Evolutionary conservation across 164 flowering plant species (phyloP), one percentile per base, ranked within the genome.

Genomic region (Kingdonia uniflora): DNA sequence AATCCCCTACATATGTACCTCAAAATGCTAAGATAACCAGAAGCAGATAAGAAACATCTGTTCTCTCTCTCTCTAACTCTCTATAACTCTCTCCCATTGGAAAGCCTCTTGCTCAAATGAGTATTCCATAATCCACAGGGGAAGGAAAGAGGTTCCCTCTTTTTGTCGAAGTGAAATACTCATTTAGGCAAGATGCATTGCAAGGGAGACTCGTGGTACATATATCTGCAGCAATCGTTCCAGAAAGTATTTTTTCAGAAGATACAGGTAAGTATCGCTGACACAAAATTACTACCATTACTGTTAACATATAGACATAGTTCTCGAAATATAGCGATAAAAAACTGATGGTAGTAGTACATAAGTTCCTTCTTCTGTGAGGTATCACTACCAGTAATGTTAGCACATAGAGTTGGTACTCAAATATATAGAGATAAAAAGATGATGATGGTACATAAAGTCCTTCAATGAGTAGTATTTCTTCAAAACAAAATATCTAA

Each of bases 101-200:
- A 58, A 67, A 25, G 66, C 70, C 52, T 65, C 74, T 72, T 69
- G 74, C 74, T 69, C 72, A 75, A 75, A 71, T 71, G 76, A 69
- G 79, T 66, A 71, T 71, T 75, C 70, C 76, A 66, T 51, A 39
- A 25, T 46, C 21, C 42, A 42, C 46, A 24, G 33, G 26, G 14
- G 35, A 19, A 53, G 35, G 40, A 17, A 52, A 52, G 7, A 51
- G 8, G 4, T 29, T 29, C 43, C 10, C 14, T 7, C 22, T 25
- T 12, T 13, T 22, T 17, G 14, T 19, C 33, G 55, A 44, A 46
- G 52, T 65, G 64, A 61, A 52, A 71, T 74, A 39, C 74, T 70
- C 74, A 71, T 71, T 68, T 41, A 25, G 50, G 78, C 65, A 74
- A 68, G 78, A 70, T 54, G 72, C 64, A 62, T 74, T 68, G 55